phyloP scores from a whole-genome alignment of 768 basidiomycete genomes.

The Suillus spraguei region DNA sequence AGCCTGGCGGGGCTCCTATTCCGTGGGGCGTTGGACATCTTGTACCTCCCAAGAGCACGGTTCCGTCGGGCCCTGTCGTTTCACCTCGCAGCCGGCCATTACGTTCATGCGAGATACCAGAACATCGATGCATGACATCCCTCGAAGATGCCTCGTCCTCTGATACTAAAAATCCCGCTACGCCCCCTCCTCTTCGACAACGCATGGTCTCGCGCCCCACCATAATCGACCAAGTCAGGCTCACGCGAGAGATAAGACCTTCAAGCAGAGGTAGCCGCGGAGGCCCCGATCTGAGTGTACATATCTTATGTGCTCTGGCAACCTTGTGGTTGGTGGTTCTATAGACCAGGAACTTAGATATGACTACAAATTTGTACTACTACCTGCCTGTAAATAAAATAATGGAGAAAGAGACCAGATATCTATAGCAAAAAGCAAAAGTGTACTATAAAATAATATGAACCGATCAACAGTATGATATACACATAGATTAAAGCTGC shows the following conservation, averaged over 20 bases:
- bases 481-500: constrained; percentile 23
- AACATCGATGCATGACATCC: not conserved
- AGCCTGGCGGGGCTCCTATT: constrained; percentile 37
- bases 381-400: not conserved
- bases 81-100: not conserved
- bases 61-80: not conserved
- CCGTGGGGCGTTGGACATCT: constrained; percentile 40
- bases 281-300: not conserved
- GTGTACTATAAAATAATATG: constrained; percentile 13
- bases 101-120: not conserved
- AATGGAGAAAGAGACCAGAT: constrained; percentile 15
- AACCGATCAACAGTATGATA: constrained; percentile 2
- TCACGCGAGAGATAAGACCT: not conserved
- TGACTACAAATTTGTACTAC: constrained; percentile 5
- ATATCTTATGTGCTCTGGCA: constrained; percentile 6
- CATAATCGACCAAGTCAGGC: not conserved
- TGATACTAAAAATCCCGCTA: not conserved
- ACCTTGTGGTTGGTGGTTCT: constrained; percentile 6
- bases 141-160: not conserved
- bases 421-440: constrained; percentile 11
- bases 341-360: not conserved
- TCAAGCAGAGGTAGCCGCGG: constrained; percentile 7
- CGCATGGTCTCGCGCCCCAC: not conserved
- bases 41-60: not conserved
- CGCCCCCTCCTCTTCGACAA: not conserved